Evolutionary conservation across 2,329 filamentous ascomycete genomes (phyloP), one percentile per base, ranked within the genome.

Genomic region (Colletotrichum liaoningense): DNA sequence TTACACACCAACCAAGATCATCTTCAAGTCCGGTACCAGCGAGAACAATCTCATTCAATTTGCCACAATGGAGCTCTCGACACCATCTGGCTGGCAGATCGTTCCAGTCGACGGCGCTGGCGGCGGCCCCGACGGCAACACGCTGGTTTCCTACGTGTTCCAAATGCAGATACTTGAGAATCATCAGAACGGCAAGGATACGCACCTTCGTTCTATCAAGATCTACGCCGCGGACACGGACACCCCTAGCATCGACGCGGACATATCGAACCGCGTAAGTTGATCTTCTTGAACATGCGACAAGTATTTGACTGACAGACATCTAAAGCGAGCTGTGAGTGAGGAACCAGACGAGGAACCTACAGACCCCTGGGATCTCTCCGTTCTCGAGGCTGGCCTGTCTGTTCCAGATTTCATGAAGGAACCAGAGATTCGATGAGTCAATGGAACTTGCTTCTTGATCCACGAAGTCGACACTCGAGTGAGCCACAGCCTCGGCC

Each of bases 161-260:
- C 95, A 98, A 82, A 92, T 98, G 79, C 92, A 94, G 77, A 93
- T 99, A 62, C 89, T 96, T 64, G 97, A 98, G 84, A 99, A 99
- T 80, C 97, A 99, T 82, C 97, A 99, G 84, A 99, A 99, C 81
- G 97, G 97, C 76, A 99, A 99, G 82, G 97, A 99, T 81, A 99
- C 97, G n/a, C 97, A 99, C 86, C 89, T 99, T 28, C 90, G 97
- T 19, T 96, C 95, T 2, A 89, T 99, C 82, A 97, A 98, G 84
- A 93, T 98, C 11, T 99, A 91, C 76, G 89, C 89, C 1, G 84
- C 89, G 22, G 88, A 89, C 74, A 84, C 86, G 33, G 88, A 89
- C 19, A 83, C 81, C 4, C 81, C 83, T 16, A 84, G 82, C 4
- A 70, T 80, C 19, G 78, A 78, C 11, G 79, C 81, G 5, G 75